phyloP scores from a whole-genome alignment of 345 rosid genomes.

The Cochlearia excelsa region DNA sequence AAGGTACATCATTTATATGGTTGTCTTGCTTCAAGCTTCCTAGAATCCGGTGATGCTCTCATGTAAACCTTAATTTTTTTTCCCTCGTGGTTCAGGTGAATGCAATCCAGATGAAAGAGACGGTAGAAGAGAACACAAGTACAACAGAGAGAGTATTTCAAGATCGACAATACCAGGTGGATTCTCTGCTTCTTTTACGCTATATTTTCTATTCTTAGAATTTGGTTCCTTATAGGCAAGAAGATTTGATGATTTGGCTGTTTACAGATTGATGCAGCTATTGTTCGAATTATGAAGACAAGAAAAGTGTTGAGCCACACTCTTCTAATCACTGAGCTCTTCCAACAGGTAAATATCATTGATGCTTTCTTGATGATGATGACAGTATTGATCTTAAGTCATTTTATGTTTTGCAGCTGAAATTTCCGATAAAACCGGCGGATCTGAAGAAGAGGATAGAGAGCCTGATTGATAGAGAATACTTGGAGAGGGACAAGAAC shows the following conservation, averaged over 20 bases:
- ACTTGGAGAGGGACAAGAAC: constrained; percentile 69
- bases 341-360: constrained; percentile 65
- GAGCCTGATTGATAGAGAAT: constrained; percentile 70
- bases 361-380: no score
- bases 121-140: constrained; percentile 84
- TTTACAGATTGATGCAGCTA: constrained; percentile 85
- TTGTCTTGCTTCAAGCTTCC: neutral
- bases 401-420: constrained; percentile 6
- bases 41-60: neutral
- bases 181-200: no score
- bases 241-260: constrained; percentile 1
- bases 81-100: constrained; percentile 55
- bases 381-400: no score
- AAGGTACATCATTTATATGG: constrained; percentile 42
- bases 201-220: neutral
- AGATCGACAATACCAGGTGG: constrained; percentile 93
- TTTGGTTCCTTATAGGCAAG: neutral
- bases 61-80: neutral
- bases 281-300: constrained; percentile 91
- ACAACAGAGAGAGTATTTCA: constrained; percentile 91
- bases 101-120: constrained; percentile 96
- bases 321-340: constrained; percentile 84
- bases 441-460: constrained; percentile 81
- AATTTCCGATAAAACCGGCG: constrained; percentile 46
- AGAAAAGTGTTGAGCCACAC: constrained; percentile 87